Conservation (phyloP, 2,329 filamentous ascomycete species). For the Huntiella savannae region DNA sequence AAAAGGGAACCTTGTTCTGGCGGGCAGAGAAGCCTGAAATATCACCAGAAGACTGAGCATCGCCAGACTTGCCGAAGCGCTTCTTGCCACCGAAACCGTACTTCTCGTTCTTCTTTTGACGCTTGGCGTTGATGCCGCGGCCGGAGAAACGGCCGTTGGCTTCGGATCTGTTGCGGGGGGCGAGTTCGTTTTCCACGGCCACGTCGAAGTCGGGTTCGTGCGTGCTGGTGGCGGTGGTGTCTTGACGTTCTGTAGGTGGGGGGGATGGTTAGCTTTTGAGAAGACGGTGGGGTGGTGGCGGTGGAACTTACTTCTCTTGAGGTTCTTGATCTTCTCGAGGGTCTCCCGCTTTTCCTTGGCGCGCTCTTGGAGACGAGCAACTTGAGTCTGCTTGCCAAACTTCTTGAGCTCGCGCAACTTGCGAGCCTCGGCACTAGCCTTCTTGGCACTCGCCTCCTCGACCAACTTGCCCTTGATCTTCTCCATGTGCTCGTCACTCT, state of each 20-base stretch:
- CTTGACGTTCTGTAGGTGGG: constrained; percentile 61
- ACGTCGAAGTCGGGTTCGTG: constrained; percentile 83
- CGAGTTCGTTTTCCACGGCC: constrained; percentile 51
- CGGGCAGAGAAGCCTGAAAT: constrained; percentile 60
- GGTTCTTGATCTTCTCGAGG: constrained; percentile 79
- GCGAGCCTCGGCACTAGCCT: constrained; percentile 76
- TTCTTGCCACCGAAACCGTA: constrained; percentile 96
- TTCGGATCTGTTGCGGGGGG: constrained; percentile 19
- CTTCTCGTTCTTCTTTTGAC: constrained; percentile 85
- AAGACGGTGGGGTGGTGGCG: constrained; percentile 12
- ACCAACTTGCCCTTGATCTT: constrained; percentile 86
- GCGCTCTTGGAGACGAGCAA: constrained; percentile 87
- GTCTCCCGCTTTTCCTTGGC: constrained; percentile 83
- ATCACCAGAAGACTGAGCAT: constrained; percentile 67
- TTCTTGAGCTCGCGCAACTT: constrained; percentile 93
- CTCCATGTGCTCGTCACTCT: constrained; percentile 95
- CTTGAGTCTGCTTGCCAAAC: constrained; percentile 95
- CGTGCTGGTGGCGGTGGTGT: constrained; percentile 41
- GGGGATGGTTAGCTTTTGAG: constrained; percentile 14
- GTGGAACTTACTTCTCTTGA: constrained; percentile 72
- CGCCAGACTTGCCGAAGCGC: constrained; percentile 72
- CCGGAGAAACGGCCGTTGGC: constrained; percentile 22
- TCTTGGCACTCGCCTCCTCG: constrained; percentile 80
- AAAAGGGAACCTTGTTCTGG: constrained; percentile 22
- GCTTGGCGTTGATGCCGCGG: constrained; percentile 42